Base-by-base conservation (phyloP, 176 grass and related monocot genomes). In the Aegilops sharonensis region DNA sequence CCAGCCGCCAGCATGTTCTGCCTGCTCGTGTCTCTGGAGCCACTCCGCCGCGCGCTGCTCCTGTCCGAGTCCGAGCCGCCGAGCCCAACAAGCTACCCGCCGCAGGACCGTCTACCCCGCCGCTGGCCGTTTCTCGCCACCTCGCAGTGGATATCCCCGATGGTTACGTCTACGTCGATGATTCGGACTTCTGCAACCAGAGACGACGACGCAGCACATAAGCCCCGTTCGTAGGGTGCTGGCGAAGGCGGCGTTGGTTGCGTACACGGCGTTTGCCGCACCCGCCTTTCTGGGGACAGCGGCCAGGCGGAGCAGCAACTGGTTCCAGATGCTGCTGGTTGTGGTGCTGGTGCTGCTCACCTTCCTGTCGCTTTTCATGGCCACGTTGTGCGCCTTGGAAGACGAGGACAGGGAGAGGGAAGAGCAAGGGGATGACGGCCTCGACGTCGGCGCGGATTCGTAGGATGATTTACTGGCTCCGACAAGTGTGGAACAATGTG, bases 331-430 rank as follows among this genome's bases (percentile, higher is more conserved):
- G 24, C 72, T 75, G 43, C 13, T 52, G 72, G 8, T 31, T 14
- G 14, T 75, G 43, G 43, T 75, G 72, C 72, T 4, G 24, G 43
- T 52, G 72, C 14, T 18, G 6, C 72, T 75, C 72, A 52, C 72
- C 43, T 1, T 75, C 43, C 3, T 75, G 72, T 48, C 43, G 7
- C 72, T 76, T 25, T 76, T 20, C 72, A 76, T 76, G 72, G 72
- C 72, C 45, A 52, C 72, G 45, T 8, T 76, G 45, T 25, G 45
- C 72, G 72, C 30, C 43, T 52, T 4, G 42, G 25, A 76, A 52
- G 43, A 76, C 72, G 72, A 76, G 43, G 72, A 76, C 25, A 48
- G 23, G 11, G 71, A 74, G 71, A 48, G n/a, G 71, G 71, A 48
- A 3, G 71, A 74, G n/a, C 11, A 27, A 17, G 71, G 45, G 70